Percentiles rank a stretch among this genome's conserved stretches.
These are phyloP conservation scores for Perilla frutescens DNA, from an alignment of 257 asterid genomes.

Conservation along the genomic window DNA sequence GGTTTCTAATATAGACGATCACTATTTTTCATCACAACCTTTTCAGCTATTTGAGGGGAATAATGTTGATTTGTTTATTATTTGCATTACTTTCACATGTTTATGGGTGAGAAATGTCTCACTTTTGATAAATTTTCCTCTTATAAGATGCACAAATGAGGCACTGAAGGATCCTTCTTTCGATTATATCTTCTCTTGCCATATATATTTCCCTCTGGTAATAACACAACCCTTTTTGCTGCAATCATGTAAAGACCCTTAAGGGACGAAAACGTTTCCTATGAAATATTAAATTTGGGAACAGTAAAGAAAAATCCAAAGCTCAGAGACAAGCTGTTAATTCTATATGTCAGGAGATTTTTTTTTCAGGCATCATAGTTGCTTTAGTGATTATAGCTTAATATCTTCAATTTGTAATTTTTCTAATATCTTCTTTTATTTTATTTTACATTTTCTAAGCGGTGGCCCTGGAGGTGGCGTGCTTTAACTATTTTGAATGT, in stretches of 20 bases:
- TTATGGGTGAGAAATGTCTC: conserved; percentile 13
- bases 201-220: neutral
- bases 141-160: neutral
- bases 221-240: conserved; percentile 34
- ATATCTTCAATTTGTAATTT: conserved; percentile 17
- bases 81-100: neutral
- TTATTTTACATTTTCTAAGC: neutral
- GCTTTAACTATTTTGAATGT: conserved; percentile 26
- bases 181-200: conserved; percentile 27
- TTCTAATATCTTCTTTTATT: neutral
- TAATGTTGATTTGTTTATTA: neutral
- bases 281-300: conserved; percentile 85
- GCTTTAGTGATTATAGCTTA: conserved; percentile 11
- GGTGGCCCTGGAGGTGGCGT: neutral
- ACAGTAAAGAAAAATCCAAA: conserved; percentile 81
- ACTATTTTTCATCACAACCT: neutral
- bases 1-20: neutral
- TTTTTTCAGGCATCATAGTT: conserved; percentile 21
- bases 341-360: conserved; percentile 89
- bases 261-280: conserved; percentile 91
- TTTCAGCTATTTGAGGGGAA: neutral
- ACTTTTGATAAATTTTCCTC: neutral
- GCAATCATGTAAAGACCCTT: conserved; percentile 84
- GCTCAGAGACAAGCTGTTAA: conserved; percentile 99
- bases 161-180: conserved; percentile 22